Percentiles rank a stretch among this genome's conserved stretches.
Evolutionary conservation across 192 early-diverging fungal genomes (phyloP).

Genomic region (Cetraspora pellucida): DNA sequence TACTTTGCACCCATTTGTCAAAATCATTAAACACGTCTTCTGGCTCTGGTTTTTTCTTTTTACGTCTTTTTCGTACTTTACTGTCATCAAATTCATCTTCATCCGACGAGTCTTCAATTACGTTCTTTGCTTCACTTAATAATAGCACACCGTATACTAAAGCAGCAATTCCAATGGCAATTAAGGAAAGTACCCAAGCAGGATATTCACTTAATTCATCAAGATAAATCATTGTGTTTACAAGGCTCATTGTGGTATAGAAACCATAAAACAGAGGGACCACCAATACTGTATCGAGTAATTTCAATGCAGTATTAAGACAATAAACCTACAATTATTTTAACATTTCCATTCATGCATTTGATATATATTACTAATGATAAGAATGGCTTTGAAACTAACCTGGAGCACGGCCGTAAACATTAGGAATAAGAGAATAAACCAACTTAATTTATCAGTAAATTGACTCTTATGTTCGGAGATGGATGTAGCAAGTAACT

Average conservation of each 20-base stretch:
- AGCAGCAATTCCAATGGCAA: constrained; percentile 51
- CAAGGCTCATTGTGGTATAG: constrained; percentile 56
- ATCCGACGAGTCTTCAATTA: neutral
- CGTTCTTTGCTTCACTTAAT: constrained; percentile 49
- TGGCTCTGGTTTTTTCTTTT: neutral
- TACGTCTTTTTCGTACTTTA: neutral
- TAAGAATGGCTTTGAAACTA: neutral
- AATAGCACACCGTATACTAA: constrained; percentile 56
- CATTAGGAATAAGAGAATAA: constrained; percentile 52
- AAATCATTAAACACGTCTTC: neutral
- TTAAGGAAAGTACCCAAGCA: constrained; percentile 49
- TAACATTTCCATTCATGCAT: neutral
- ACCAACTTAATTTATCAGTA: constrained; percentile 52
- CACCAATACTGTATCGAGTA: constrained; percentile 57
- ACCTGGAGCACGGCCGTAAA: constrained; percentile 60
- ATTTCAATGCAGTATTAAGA: constrained; percentile 56
- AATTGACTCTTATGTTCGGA: constrained; percentile 49
- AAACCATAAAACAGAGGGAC: constrained; percentile 62
- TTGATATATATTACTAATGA: neutral
- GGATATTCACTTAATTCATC: constrained; percentile 54
- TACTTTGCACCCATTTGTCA: no score
- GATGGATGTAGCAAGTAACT: constrained; percentile 44
- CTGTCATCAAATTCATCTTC: constrained; percentile 8
- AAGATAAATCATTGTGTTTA: constrained; percentile 61
- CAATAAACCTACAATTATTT: constrained; percentile 53